Evolutionary conservation across 768 basidiomycete genomes (phyloP).

Genomic region (Mycena latifolia): DNA sequence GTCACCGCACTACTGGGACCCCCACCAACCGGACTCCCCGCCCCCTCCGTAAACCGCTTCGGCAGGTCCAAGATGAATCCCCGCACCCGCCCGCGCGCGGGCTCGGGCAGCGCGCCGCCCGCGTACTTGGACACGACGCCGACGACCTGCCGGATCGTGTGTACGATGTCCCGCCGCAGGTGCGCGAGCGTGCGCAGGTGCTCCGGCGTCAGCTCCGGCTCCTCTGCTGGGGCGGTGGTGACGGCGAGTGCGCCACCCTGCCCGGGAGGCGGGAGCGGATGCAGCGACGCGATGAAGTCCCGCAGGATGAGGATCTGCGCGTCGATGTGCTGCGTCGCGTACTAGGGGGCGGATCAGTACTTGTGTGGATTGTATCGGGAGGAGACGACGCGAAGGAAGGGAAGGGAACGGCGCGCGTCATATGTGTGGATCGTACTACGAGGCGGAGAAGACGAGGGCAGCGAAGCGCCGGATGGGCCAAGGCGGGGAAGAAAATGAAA

Average conservation of each 20-base stretch:
- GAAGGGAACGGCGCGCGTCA: background rate
- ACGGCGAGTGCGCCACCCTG: slow-evolving; percentile 31
- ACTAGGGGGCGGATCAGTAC: slow-evolving; percentile 56
- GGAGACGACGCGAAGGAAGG: background rate
- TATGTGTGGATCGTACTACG: no score
- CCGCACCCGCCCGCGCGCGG: slow-evolving; percentile 78
- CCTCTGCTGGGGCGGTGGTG: slow-evolving; percentile 37
- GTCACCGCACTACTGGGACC: slow-evolving; percentile 38
- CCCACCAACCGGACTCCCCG: slow-evolving; percentile 41
- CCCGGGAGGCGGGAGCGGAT: slow-evolving; percentile 56
- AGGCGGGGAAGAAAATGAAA: no score
- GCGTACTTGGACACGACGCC: slow-evolving; percentile 89
- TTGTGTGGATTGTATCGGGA: background rate
- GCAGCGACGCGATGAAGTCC: slow-evolving; percentile 83
- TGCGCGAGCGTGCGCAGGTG: slow-evolving; percentile 78
- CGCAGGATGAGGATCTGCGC: slow-evolving; percentile 88
- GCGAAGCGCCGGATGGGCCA: no score
- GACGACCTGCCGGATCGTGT: slow-evolving; percentile 90
- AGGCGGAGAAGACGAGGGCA: no score
- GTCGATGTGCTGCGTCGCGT: slow-evolving; percentile 89
- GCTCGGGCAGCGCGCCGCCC: slow-evolving; percentile 88
- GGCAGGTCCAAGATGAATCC: slow-evolving; percentile 86
- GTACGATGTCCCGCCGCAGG: slow-evolving; percentile 86
- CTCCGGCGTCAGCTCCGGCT: slow-evolving; percentile 44
- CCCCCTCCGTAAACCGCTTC: slow-evolving; percentile 38